These are phyloP conservation scores for Suillus lakei DNA, from an alignment of 768 basidiomycete genomes.

Conservation along the genomic window DNA sequence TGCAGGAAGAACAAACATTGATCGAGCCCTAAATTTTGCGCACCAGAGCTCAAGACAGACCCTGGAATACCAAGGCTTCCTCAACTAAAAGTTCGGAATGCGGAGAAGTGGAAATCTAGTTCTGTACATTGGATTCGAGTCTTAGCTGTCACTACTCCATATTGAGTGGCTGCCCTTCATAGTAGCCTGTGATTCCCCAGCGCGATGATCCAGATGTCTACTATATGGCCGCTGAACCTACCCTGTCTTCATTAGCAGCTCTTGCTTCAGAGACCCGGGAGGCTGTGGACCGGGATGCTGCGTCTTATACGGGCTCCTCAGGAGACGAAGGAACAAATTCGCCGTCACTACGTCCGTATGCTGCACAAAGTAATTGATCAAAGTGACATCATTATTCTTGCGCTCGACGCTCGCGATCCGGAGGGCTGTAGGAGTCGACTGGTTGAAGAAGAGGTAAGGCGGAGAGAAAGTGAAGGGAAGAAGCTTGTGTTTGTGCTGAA, in stretches of 20 bases:
- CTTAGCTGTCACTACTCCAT: background rate
- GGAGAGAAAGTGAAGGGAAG: slow-evolving; percentile 88
- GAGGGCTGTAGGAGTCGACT: slow-evolving; percentile 90
- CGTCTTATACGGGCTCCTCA: slow-evolving; percentile 34
- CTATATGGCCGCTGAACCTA: slow-evolving; percentile 77
- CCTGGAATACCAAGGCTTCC: slow-evolving; percentile 87
- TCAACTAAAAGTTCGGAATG: slow-evolving; percentile 64
- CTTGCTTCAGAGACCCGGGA: slow-evolving; percentile 41
- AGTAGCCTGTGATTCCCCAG: slow-evolving; percentile 28
- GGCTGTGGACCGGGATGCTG: slow-evolving; percentile 26
- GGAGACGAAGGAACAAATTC: slow-evolving; percentile 72
- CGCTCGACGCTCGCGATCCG: slow-evolving; percentile 94
- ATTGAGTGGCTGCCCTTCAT: background rate
- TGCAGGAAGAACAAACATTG: slow-evolving; percentile 10
- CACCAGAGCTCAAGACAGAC: slow-evolving; percentile 82
- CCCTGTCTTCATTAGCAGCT: slow-evolving; percentile 61
- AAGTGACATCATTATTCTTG: slow-evolving; percentile 88
- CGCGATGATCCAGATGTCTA: slow-evolving; percentile 56
- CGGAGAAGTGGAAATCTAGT: slow-evolving; percentile 50
- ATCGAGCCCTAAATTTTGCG: background rate
- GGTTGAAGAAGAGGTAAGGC: slow-evolving; percentile 92
- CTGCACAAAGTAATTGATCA: slow-evolving; percentile 93
- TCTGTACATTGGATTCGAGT: slow-evolving; percentile 37
- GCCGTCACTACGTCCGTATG: slow-evolving; percentile 75
- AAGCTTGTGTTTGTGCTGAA: slow-evolving; percentile 94